A percentile compares a stretch with the other conserved stretches of the same genome.
Evolutionary conservation across 257 asterid genomes (phyloP).

Genomic region (Gentiana macrophylla): DNA sequence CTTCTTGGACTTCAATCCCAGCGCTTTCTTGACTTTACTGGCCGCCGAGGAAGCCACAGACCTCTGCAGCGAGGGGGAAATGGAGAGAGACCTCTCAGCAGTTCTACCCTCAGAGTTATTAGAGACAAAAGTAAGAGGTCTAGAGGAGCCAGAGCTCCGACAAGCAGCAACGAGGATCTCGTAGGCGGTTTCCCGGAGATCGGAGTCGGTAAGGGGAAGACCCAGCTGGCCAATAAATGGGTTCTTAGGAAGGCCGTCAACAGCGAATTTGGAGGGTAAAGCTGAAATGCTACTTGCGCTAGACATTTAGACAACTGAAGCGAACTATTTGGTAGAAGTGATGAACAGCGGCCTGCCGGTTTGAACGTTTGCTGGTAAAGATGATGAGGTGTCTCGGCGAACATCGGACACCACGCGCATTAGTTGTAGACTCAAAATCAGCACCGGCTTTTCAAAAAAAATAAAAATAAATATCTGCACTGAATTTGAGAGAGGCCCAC

Average conservation of each 20-base stretch:
- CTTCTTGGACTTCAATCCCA: conserved; percentile 55
- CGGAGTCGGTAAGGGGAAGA: conserved; percentile 49
- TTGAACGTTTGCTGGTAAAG: too few relatives aligned
- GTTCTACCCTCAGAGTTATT: conserved; percentile 16
- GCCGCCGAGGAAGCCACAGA: conserved; percentile 30
- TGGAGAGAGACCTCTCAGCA: conserved; percentile 24
- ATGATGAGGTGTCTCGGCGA: too few relatives aligned
- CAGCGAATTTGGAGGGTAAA: conserved; percentile 2
- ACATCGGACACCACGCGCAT: too few relatives aligned
- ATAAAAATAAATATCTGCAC: too few relatives aligned
- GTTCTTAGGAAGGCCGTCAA: conserved; percentile 12
- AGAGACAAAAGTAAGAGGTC: conserved; percentile 67
- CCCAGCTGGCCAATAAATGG: conserved; percentile 60
- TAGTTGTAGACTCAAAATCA: too few relatives aligned
- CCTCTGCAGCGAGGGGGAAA: conserved; percentile 30
- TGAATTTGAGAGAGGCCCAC: too few relatives aligned
- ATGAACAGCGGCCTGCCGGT: too few relatives aligned
- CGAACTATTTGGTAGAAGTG: too few relatives aligned
- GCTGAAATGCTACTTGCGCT: background rate
- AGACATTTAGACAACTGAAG: background rate
- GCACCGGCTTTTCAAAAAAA: too few relatives aligned
- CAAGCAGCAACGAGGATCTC: conserved; percentile 75
- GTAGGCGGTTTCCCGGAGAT: conserved; percentile 84
- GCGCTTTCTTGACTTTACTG: conserved; percentile 68
- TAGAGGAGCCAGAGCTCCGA: conserved; percentile 59